These are phyloP conservation scores for Penicillium sp. DNA, from an alignment of 2,329 filamentous ascomycete genomes.

Conservation along the genomic window DNA sequence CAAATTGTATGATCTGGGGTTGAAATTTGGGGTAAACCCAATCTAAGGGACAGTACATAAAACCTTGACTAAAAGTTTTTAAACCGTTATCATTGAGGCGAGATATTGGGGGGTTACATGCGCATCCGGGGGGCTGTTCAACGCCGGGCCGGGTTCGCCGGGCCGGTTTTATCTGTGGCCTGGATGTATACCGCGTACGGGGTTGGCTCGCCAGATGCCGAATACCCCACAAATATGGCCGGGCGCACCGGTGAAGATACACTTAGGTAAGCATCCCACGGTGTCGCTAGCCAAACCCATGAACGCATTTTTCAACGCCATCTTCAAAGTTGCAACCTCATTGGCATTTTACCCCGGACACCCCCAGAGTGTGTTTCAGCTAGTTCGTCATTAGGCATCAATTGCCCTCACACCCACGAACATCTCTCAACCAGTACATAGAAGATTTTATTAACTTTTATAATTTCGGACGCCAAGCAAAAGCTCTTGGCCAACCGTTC, in stretches of 20 bases:
- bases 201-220: neutral
- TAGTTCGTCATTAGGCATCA: neutral
- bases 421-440: neutral
- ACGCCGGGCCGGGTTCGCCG: conserved; percentile 9
- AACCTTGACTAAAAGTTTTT: conserved; percentile 2
- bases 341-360: conserved; percentile 1
- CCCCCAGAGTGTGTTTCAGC: neutral
- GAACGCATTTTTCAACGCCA: neutral
- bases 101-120: neutral
- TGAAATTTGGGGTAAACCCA: neutral
- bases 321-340: neutral
- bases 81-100: neutral
- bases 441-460: conserved; percentile 3
- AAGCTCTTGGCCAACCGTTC: conserved; percentile 18
- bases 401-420: neutral
- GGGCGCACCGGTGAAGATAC: neutral
- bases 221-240: conserved; percentile 1
- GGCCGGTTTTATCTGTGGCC: neutral
- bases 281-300: neutral
- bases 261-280: conserved; percentile 1
- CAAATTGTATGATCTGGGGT: neutral
- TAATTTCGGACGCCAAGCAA: conserved; percentile 16
- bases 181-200: neutral
- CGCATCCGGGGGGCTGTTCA: neutral
- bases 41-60: neutral